Percentiles rank a stretch among this genome's conserved stretches.
These are phyloP conservation scores for Ceratopteris richardii DNA, from an alignment of 75 land plant species.

Conservation along the genomic window DNA sequence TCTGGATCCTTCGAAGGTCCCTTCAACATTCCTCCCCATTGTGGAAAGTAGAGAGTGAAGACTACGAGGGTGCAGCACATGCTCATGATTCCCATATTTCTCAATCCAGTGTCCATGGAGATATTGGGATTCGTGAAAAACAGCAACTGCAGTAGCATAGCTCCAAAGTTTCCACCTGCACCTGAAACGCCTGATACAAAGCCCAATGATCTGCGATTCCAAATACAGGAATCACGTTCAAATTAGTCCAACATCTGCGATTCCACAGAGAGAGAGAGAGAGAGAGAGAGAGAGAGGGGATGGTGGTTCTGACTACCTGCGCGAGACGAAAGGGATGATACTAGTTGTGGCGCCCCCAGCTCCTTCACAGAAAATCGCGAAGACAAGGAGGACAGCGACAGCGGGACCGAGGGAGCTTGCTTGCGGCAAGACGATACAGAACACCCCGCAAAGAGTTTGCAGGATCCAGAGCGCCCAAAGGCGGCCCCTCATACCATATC, in stretches of 20 bases:
- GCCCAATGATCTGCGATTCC: no score
- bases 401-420: slow-evolving; percentile 32
- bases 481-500: slow-evolving; percentile 67
- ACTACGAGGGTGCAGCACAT: slow-evolving; percentile 41
- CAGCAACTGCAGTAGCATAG: slow-evolving; percentile 50
- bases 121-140: slow-evolving; percentile 49
- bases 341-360: slow-evolving; percentile 76
- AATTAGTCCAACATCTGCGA: not conserved
- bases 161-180: slow-evolving; percentile 62
- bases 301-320: slow-evolving; percentile 12
- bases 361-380: slow-evolving; percentile 63
- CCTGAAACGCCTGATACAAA: slow-evolving; percentile 65
- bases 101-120: slow-evolving; percentile 35
- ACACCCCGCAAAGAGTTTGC: slow-evolving; percentile 56
- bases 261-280: no score
- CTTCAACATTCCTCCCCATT: slow-evolving; percentile 66
- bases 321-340: slow-evolving; percentile 70
- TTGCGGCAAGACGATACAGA: slow-evolving; percentile 52
- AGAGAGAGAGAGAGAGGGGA: not conserved
- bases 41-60: slow-evolving; percentile 46
- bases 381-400: slow-evolving; percentile 53
- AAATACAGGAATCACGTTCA: slow-evolving; percentile 25
- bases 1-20: slow-evolving; percentile 34
- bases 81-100: slow-evolving; percentile 54
- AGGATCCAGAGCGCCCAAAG: slow-evolving; percentile 67